These are phyloP conservation scores for Kodamaea fukazawae DNA, from an alignment of 805 yeast genomes.

Conservation along the genomic window DNA sequence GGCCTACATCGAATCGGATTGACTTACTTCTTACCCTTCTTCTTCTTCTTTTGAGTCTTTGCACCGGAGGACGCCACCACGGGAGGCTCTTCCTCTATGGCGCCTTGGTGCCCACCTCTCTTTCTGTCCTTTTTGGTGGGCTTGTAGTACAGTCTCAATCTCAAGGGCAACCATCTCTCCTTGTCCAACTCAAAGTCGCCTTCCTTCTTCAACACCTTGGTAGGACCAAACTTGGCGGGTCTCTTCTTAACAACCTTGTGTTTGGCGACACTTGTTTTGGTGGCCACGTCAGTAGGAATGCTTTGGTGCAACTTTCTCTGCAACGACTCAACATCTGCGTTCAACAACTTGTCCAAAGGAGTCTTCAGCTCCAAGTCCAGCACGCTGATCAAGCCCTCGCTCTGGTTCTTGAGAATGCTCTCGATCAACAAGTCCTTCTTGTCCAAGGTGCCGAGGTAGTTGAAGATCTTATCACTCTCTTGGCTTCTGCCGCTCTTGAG, in stretches of 20 bases:
- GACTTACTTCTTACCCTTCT: conserved; percentile 16
- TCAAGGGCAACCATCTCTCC: conserved; percentile 91
- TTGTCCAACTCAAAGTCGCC: conserved; percentile 33
- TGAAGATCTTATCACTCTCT: conserved; percentile 19
- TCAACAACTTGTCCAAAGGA: conserved; percentile 30
- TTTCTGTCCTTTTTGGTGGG: conserved; percentile 63
- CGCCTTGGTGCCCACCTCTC: conserved; percentile 17
- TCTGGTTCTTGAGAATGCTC: conserved; percentile 18
- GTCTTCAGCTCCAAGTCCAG: conserved; percentile 17
- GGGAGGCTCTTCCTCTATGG: conserved; percentile 9
- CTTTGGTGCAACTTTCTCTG: conserved; percentile 5
- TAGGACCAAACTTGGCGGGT: conserved; percentile 27
- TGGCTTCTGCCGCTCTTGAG: conserved; percentile 17
- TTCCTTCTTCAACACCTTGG: conserved; percentile 26
- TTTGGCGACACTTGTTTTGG: not conserved
- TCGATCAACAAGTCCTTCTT: conserved; percentile 24
- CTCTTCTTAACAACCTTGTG: conserved; percentile 17
- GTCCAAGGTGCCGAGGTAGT: conserved; percentile 12
- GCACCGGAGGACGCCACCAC: conserved; percentile 6
- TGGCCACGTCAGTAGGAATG: not conserved
- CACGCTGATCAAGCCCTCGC: conserved; percentile 18
- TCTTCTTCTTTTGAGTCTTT: conserved; percentile 12
- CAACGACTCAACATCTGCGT: conserved; percentile 24
- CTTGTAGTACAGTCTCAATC: conserved; percentile 79
- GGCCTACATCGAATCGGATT: not conserved